phyloP scores from a whole-genome alignment of 2,329 filamentous ascomycete species.

The Cladosporium austrohemisphaericum region DNA sequence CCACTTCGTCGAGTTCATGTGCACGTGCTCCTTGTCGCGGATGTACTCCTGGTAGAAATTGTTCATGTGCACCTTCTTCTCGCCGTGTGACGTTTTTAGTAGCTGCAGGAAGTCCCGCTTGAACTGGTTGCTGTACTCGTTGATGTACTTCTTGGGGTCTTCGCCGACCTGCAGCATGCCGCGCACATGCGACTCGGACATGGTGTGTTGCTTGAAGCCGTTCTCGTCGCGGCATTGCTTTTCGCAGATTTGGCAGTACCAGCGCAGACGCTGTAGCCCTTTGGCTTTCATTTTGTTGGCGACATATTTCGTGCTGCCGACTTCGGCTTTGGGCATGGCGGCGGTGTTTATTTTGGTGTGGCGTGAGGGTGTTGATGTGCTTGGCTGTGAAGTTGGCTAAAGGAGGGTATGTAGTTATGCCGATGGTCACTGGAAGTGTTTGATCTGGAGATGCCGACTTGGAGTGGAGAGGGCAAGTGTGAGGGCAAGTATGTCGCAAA shows the following conservation, averaged over 20 bases:
- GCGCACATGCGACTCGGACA: conserved; percentile 82
- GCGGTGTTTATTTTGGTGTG: conserved; percentile 16
- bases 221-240: conserved; percentile 79
- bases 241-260: conserved; percentile 83
- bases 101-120: conserved; percentile 72
- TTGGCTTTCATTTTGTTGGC: conserved; percentile 87
- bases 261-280: conserved; percentile 74
- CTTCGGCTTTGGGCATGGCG: conserved; percentile 87
- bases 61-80: conserved; percentile 85
- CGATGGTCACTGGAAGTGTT: background rate
- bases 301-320: conserved; percentile 85
- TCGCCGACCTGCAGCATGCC: conserved; percentile 85
- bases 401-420: background rate
- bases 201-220: conserved; percentile 77
- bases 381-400: no score
- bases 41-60: conserved; percentile 96
- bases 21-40: conserved; percentile 77
- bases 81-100: conserved; percentile 78
- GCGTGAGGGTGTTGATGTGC: background rate
- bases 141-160: conserved; percentile 78
- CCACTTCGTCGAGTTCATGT: conserved; percentile 94
- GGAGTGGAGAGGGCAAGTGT: no score
- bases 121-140: conserved; percentile 79
- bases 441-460: background rate
- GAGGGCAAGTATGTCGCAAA: no score